A percentile compares a stretch with the other conserved stretches of the same genome.
These are phyloP conservation scores for Colletotrichum sp. DNA, from an alignment of 2,329 filamentous ascomycete species.

Conservation along the genomic window DNA sequence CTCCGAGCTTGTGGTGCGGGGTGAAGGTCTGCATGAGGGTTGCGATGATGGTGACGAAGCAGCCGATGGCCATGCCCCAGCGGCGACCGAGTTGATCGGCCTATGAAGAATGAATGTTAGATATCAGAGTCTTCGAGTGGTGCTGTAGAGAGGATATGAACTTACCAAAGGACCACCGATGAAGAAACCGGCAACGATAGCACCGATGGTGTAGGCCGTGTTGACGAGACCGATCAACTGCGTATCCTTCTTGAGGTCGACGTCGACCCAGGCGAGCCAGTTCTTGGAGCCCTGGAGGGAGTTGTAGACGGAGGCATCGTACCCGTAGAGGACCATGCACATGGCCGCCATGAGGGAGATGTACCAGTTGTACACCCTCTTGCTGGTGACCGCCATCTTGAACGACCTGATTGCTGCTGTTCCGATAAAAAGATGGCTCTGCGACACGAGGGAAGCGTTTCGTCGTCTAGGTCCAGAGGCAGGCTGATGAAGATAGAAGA, in stretches of 20 bases:
- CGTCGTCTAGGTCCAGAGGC: not conserved
- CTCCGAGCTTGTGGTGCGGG: constrained; percentile 63
- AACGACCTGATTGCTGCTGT: not conserved
- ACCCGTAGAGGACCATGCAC: constrained; percentile 78
- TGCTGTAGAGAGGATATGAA: not conserved
- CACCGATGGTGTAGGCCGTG: constrained; percentile 73
- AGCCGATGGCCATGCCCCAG: constrained; percentile 69
- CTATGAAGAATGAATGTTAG: constrained; percentile 11
- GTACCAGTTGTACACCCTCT: constrained; percentile 25
- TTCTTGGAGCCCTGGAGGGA: constrained; percentile 71
- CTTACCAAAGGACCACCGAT: constrained; percentile 64
- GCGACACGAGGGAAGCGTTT: not conserved
- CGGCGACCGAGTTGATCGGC: constrained; percentile 67
- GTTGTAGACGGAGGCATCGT: constrained; percentile 78
- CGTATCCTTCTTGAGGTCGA: constrained; percentile 46
- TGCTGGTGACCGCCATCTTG: constrained; percentile 16
- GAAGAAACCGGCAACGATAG: constrained; percentile 74
- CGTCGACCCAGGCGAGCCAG: constrained; percentile 69
- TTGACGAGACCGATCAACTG: constrained; percentile 60
- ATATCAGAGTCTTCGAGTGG: not conserved
- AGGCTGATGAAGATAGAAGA: not conserved
- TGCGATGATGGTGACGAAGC: constrained; percentile 68
- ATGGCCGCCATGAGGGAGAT: constrained; percentile 73
- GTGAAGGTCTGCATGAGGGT: constrained; percentile 74
- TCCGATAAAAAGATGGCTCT: not conserved